phyloP scores from a whole-genome alignment of 2,329 filamentous ascomycete genomes.

The Clarireedia sp. region DNA sequence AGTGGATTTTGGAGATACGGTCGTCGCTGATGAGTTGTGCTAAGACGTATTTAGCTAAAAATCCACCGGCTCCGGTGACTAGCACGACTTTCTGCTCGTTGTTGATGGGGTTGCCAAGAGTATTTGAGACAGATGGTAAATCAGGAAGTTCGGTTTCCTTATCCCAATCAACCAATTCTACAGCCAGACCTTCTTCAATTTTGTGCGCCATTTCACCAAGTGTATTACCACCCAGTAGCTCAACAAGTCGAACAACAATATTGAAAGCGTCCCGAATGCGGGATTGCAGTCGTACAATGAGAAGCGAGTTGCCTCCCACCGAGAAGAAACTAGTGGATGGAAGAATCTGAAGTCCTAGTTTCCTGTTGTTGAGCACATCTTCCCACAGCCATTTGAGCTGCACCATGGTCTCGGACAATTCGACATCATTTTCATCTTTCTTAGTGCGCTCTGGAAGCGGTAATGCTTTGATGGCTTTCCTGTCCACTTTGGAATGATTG shows the following conservation, averaged over 20 bases:
- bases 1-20: background rate
- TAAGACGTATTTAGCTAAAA: background rate
- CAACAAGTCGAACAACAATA: conserved; percentile 15
- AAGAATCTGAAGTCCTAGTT: background rate
- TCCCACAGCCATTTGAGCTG: background rate
- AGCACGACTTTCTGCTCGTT: background rate
- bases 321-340: conserved; percentile 26
- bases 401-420: background rate
- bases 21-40: background rate
- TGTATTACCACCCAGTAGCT: conserved; percentile 21
- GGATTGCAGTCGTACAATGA: conserved; percentile 27
- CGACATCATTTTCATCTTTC: background rate
- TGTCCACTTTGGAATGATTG: background rate
- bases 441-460: background rate
- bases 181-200: background rate
- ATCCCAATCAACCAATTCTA: background rate
- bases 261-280: conserved; percentile 22
- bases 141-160: background rate
- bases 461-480: background rate
- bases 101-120: too few species aligned
- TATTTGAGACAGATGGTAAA: background rate
- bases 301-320: conserved; percentile 32
- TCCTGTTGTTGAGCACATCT: background rate
- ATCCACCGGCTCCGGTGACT: background rate
- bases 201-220: conserved; percentile 18